Conservation (phyloP, 495 filamentous ascomycete species). For the Penicillium cinerascens region DNA sequence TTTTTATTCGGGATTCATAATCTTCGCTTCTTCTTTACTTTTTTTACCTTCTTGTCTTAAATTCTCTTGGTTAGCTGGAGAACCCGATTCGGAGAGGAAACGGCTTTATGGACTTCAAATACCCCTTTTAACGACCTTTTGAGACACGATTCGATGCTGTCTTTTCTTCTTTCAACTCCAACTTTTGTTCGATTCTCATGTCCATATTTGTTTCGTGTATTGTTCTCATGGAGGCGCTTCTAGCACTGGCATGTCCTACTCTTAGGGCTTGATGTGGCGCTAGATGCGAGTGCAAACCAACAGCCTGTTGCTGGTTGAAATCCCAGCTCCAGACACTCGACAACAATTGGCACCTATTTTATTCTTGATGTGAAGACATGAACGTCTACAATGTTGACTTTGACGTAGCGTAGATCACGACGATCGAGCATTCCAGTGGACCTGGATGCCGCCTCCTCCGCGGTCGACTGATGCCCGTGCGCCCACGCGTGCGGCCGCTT, state of each 20-base stretch:
- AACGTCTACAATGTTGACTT: not conserved
- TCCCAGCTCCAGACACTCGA: not conserved
- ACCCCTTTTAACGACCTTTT: conserved; percentile 26
- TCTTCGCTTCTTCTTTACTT: conserved; percentile 19
- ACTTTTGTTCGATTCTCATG: conserved; percentile 20
- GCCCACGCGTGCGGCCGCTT: conserved; percentile 19
- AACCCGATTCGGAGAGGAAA: conserved; percentile 23
- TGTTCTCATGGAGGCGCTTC: not conserved
- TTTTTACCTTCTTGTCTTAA: too few relatives aligned
- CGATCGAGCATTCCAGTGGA: conserved; percentile 25
- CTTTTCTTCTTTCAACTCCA: conserved; percentile 12
- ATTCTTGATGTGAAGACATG: too few relatives aligned
- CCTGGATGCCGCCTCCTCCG: conserved; percentile 16
- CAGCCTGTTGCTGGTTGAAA: too few relatives aligned
- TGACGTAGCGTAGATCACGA: conserved; percentile 18
- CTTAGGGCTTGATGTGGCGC: not conserved
- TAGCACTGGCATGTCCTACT: not conserved
- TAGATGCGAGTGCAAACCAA: conserved; percentile 1
- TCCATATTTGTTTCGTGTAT: conserved; percentile 22
- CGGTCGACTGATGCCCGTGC: conserved; percentile 26
- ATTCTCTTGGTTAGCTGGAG: conserved; percentile 26
- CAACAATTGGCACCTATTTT: too few relatives aligned
- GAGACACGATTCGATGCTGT: conserved; percentile 35
- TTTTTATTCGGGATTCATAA: conserved; percentile 16
- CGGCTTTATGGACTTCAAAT: conserved; percentile 33